These are phyloP conservation scores for Wickerhamiella dianesei DNA, from an alignment of 805 yeast genomes.

Conservation along the genomic window DNA sequence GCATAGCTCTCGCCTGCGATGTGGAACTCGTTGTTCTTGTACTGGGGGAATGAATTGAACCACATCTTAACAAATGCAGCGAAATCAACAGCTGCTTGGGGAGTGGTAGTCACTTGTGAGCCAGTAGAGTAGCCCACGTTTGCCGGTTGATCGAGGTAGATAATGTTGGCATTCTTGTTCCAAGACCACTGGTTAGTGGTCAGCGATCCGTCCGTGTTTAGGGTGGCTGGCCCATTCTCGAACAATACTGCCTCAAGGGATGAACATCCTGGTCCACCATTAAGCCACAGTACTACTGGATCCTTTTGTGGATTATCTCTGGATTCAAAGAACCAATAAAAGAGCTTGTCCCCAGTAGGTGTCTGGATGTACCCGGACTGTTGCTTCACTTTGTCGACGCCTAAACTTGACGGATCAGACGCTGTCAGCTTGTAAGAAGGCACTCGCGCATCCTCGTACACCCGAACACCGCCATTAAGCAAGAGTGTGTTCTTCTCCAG, in stretches of 20 bases:
- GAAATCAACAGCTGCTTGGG: slow-evolving; percentile 78
- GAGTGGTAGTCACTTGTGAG: slow-evolving; percentile 43
- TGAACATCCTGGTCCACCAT: slow-evolving; percentile 96
- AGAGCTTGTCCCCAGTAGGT: slow-evolving; percentile 49
- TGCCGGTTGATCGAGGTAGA: slow-evolving; percentile 88
- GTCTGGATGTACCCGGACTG: slow-evolving; percentile 62
- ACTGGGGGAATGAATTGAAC: slow-evolving; percentile 71
- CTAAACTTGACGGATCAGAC: slow-evolving; percentile 11
- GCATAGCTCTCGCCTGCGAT: slow-evolving; percentile 91
- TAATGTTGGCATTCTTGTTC: slow-evolving; percentile 82
- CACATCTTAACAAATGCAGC: slow-evolving; percentile 72
- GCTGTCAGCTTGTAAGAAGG: slow-evolving; percentile 12
- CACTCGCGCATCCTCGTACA: slow-evolving; percentile 6
- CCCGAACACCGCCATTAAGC: not conserved
- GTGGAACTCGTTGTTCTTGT: slow-evolving; percentile 47
- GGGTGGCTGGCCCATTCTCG: slow-evolving; percentile 80
- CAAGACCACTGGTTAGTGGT: slow-evolving; percentile 71
- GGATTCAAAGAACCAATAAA: slow-evolving; percentile 88
- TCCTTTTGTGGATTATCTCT: slow-evolving; percentile 76
- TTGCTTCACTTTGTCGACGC: slow-evolving; percentile 47
- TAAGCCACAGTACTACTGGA: slow-evolving; percentile 82
- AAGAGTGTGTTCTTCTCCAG: not conserved
- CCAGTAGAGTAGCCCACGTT: slow-evolving; percentile 87
- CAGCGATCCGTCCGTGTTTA: slow-evolving; percentile 48
- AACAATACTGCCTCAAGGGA: slow-evolving; percentile 80